A percentile compares a stretch with the other conserved stretches of the same genome.
These are phyloP conservation scores for Salix brachista DNA, from an alignment of 345 rosid species.

Conservation along the genomic window DNA sequence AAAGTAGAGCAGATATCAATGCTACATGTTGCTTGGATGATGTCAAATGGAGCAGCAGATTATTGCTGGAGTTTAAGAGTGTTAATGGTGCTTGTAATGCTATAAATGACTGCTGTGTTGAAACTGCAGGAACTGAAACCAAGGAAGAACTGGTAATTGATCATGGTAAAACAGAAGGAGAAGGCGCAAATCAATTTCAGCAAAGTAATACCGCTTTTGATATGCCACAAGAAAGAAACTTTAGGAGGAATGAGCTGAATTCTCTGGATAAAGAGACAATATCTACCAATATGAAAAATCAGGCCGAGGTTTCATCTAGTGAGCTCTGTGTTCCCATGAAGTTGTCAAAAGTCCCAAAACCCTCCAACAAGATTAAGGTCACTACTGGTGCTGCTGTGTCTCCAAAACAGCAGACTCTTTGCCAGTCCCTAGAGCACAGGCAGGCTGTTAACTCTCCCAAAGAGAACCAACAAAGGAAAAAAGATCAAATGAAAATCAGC, in stretches of 20 bases:
- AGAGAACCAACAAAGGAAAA: conserved; percentile 36
- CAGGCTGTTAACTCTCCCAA: conserved; percentile 28
- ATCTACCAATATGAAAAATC: conserved; percentile 11
- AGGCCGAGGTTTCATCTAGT: conserved; percentile 10
- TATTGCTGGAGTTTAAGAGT: conserved; percentile 10
- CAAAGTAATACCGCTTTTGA: conserved; percentile 11
- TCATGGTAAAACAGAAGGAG: conserved; percentile 18
- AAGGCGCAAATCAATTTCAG: conserved; percentile 10
- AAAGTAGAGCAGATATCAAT: conserved; percentile 7
- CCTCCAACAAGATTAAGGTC: conserved; percentile 25
- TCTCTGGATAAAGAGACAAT: conserved; percentile 18
- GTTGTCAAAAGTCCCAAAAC: conserved; percentile 27
- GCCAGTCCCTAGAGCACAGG: conserved; percentile 28
- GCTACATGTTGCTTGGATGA: conserved; percentile 15
- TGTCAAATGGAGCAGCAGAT: conserved; percentile 17
- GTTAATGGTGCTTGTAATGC: conserved; percentile 4
- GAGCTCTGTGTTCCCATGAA: conserved; percentile 23
- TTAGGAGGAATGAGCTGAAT: conserved; percentile 18
- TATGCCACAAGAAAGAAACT: conserved; percentile 30
- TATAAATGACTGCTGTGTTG: conserved; percentile 9
- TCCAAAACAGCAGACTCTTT: conserved; percentile 31
- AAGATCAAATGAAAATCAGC: conserved; percentile 19
- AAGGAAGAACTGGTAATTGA: conserved; percentile 21
- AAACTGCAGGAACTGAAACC: conserved; percentile 11
- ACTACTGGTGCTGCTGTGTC: conserved; percentile 19